Conservation (phyloP, 106 monocot genomes). For the Alisma plantagoaquatica region DNA sequence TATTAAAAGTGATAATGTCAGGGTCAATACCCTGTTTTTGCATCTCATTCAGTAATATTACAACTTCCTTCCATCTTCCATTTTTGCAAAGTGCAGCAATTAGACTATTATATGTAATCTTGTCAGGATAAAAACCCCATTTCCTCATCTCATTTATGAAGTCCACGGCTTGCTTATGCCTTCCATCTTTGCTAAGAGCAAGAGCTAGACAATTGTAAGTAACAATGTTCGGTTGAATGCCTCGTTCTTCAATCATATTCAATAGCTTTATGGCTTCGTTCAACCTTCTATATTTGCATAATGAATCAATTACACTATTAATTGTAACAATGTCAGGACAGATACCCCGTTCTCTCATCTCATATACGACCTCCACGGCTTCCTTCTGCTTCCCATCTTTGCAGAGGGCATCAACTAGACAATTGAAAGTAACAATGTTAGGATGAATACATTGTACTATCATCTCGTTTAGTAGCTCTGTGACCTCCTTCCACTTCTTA, state of each 20-base stretch:
- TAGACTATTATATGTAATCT: constrained; percentile 7
- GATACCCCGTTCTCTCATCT: constrained; percentile 13
- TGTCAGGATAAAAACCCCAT: constrained; percentile 6
- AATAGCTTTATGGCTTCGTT: constrained; percentile 7
- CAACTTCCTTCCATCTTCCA: background rate
- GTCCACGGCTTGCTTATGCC: constrained; percentile 1
- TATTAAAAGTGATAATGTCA: constrained; percentile 18
- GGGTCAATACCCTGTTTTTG: constrained; percentile 13
- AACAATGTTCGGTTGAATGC: constrained; percentile 16
- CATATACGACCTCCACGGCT: constrained; percentile 8
- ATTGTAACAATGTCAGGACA: constrained; percentile 17
- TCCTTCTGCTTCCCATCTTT: constrained; percentile 13
- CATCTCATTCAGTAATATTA: constrained; percentile 14
- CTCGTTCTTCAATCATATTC: constrained; percentile 4
- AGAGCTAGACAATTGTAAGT: constrained; percentile 17
- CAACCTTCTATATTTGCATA: constrained; percentile 13
- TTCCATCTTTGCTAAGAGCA: constrained; percentile 4
- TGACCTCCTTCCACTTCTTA: constrained; percentile 8
- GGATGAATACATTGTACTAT: background rate
- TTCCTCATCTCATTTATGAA: constrained; percentile 10
- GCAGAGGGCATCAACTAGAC: constrained; percentile 18
- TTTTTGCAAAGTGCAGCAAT: constrained; percentile 21
- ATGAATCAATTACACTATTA: constrained; percentile 22
- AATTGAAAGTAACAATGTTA: constrained; percentile 14
- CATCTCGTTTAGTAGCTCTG: constrained; percentile 11